A percentile compares a stretch with the other conserved stretches of the same genome.
phyloP scores from a whole-genome alignment of 2,329 filamentous ascomycete genomes.

The Phoma sp. region DNA sequence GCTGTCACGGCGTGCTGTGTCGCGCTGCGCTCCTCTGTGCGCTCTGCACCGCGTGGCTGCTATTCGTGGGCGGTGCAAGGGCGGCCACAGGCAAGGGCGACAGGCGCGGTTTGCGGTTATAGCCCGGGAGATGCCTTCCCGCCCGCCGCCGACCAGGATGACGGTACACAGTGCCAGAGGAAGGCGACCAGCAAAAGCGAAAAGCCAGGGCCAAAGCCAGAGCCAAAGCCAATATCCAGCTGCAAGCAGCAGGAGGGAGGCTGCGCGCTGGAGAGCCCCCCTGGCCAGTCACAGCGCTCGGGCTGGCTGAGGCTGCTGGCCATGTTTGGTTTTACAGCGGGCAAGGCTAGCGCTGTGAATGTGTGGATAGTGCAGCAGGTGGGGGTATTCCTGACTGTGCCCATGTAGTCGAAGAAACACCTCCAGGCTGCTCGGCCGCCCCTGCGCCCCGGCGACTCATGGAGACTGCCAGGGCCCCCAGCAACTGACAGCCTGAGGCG shows the following conservation, averaged over 20 bases:
- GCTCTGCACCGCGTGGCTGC: conserved; percentile 11
- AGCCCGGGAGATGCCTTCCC: conserved; percentile 22
- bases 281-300: background rate
- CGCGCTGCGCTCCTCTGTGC: background rate
- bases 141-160: conserved; percentile 27
- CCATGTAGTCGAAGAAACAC: conserved; percentile 37
- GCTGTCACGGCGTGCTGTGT: conserved; percentile 15
- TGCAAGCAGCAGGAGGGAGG: background rate
- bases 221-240: background rate
- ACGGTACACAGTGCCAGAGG: conserved; percentile 20
- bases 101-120: conserved; percentile 16
- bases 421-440: conserved; percentile 20
- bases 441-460: conserved; percentile 36
- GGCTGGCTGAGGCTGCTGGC: conserved; percentile 28
- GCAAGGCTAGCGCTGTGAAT: conserved; percentile 20
- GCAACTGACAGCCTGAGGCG: conserved; percentile 29
- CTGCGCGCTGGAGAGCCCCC: background rate
- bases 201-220: background rate
- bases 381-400: conserved; percentile 39
- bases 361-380: conserved; percentile 23
- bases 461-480: conserved; percentile 39
- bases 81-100: conserved; percentile 18
- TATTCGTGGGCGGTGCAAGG: conserved; percentile 18
- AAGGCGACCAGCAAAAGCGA: background rate
- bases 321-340: conserved; percentile 37